Percentiles rank a stretch among this genome's conserved stretches.
Evolutionary conservation across 148 eudicot species (phyloP).

Genomic region (Rheum nobile): DNA sequence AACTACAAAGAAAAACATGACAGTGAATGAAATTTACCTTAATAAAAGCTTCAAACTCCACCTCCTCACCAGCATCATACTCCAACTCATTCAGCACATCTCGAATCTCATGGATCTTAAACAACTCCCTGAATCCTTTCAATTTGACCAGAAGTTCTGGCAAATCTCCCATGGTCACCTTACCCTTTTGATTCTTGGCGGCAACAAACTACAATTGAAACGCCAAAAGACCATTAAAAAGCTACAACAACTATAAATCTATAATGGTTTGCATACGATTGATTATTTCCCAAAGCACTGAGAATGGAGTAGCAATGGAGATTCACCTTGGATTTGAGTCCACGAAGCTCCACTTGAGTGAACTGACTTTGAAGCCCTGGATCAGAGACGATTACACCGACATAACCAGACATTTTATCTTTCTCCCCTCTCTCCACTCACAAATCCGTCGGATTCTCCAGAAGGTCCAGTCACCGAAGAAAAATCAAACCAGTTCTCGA

Average conservation of each 20-base stretch:
- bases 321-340: conserved; percentile 37
- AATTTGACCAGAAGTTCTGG: conserved; percentile 57
- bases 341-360: conserved; percentile 57
- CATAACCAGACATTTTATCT: conserved; percentile 41
- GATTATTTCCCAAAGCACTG: not conserved
- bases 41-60: conserved; percentile 71
- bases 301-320: not conserved
- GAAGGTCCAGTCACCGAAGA: not conserved
- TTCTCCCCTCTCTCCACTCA: not conserved
- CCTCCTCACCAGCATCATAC: conserved; percentile 35
- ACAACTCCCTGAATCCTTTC: conserved; percentile 41
- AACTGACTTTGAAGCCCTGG: conserved; percentile 69
- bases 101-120: conserved; percentile 65
- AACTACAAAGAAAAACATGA: not conserved
- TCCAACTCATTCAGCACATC: conserved; percentile 39
- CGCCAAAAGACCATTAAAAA: conserved; percentile 13
- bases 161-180: conserved; percentile 64
- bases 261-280: not conserved
- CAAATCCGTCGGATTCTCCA: not conserved
- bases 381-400: conserved; percentile 50
- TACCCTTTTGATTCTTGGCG: conserved; percentile 56
- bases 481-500: not conserved
- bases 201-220: conserved; percentile 36
- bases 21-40: conserved; percentile 35
- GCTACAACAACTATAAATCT: not conserved